These are phyloP conservation scores for Stachybotrys chartarum DNA, from an alignment of 2,329 filamentous ascomycete genomes.

Conservation along the genomic window DNA sequence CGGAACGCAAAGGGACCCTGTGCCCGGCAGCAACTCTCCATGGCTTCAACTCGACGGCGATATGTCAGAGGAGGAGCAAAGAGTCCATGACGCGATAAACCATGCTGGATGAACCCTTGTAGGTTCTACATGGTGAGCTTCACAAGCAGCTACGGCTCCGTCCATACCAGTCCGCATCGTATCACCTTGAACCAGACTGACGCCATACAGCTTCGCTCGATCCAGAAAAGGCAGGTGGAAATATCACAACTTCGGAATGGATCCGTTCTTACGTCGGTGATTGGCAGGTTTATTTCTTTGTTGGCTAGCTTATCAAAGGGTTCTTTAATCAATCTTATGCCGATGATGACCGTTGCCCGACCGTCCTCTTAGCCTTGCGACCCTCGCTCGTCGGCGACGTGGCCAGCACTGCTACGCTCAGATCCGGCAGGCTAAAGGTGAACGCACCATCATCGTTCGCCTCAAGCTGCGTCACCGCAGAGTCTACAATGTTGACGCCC, in stretches of 20 bases:
- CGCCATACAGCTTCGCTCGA: not conserved
- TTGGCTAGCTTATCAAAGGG: no score
- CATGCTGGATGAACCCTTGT: no score
- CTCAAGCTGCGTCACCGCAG: slow-evolving; percentile 26
- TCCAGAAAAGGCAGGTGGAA: not conserved
- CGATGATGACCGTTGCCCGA: not conserved
- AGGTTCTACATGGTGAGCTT: no score
- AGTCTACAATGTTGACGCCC: slow-evolving; percentile 42
- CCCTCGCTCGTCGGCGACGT: slow-evolving; percentile 12
- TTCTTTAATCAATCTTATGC: not conserved
- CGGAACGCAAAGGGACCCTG: no score
- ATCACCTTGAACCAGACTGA: not conserved
- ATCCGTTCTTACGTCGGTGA: not conserved
- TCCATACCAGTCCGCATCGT: not conserved
- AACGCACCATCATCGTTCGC: slow-evolving; percentile 40
- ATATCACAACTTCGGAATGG: not conserved
- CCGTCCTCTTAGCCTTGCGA: not conserved
- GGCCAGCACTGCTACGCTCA: slow-evolving; percentile 51
- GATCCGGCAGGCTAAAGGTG: slow-evolving; percentile 42
- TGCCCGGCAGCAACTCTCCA: no score
- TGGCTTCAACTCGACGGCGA: no score
- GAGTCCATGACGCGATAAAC: no score
- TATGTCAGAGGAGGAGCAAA: no score
- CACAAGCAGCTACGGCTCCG: no score
- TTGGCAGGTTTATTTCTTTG: no score